Percentiles rank a stretch among this genome's conserved stretches.
Conservation (phyloP, 148 eudicot species). For the Silene uniflora region DNA sequence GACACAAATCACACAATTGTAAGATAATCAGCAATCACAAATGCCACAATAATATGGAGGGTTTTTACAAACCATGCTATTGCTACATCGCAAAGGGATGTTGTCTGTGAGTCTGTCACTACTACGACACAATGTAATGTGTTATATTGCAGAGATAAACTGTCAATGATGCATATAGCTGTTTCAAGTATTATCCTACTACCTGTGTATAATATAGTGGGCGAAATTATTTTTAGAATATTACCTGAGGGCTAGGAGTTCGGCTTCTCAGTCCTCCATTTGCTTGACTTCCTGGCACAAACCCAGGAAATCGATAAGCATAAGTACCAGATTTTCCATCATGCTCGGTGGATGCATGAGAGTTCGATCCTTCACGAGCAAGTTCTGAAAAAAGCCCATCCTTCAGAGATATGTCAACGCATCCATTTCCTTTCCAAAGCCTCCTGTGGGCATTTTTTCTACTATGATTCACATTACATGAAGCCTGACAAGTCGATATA, state of each 20-base stretch:
- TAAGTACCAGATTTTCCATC: constrained; percentile 30
- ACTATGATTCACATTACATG: constrained; percentile 30
- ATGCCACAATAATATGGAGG: background rate
- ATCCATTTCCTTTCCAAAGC: constrained; percentile 72
- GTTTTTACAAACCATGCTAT: background rate
- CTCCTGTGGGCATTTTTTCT: constrained; percentile 52
- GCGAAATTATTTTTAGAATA: background rate
- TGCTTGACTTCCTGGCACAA: constrained; percentile 33
- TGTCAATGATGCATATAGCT: background rate
- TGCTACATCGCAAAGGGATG: background rate
- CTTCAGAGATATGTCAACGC: constrained; percentile 66
- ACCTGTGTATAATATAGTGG: background rate
- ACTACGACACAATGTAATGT: background rate
- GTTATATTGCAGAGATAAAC: background rate
- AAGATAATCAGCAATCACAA: background rate
- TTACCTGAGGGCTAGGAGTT: constrained; percentile 90
- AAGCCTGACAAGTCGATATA: constrained; percentile 41
- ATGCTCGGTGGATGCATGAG: constrained; percentile 33
- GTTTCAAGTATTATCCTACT: background rate
- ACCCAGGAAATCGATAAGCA: constrained; percentile 59
- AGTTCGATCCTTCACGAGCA: constrained; percentile 30
- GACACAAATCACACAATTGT: too few species aligned
- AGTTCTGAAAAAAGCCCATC: constrained; percentile 70
- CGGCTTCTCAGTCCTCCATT: constrained; percentile 42
- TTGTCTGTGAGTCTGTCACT: background rate